Conservation (phyloP, 2,329 filamentous ascomycete genomes). For the Fusarium longipes region DNA sequence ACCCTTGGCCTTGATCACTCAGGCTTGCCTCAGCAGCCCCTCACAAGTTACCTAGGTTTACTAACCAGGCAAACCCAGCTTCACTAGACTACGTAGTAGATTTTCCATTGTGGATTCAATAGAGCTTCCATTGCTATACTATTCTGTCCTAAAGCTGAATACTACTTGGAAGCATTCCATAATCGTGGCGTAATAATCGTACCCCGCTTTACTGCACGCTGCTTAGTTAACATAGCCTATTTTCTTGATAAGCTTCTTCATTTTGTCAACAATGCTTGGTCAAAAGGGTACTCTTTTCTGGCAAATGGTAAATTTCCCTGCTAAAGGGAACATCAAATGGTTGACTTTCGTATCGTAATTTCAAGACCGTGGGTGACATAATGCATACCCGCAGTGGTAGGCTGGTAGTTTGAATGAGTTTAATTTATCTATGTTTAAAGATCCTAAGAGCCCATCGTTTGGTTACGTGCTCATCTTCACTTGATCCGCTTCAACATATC, state of each 20-base stretch:
- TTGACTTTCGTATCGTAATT: background rate
- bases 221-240: conserved; percentile 33
- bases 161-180: conserved; percentile 35
- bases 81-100: background rate
- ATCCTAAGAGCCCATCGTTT: conserved; percentile 31
- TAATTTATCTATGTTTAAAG: conserved; percentile 39
- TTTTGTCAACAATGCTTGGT: conserved; percentile 34
- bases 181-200: conserved; percentile 44
- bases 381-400: too few species aligned
- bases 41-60: conserved; percentile 24
- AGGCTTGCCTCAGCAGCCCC: conserved; percentile 44
- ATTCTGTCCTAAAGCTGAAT: conserved; percentile 15
- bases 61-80: conserved; percentile 16
- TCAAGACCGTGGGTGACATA: too few species aligned
- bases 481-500: conserved; percentile 24
- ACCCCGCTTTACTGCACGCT: conserved; percentile 40
- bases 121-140: conserved; percentile 12
- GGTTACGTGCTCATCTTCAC: conserved; percentile 30
- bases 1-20: conserved; percentile 33
- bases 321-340: too few species aligned
- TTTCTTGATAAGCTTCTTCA: conserved; percentile 39
- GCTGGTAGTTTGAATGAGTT: conserved; percentile 24
- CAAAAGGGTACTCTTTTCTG: background rate
- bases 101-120: conserved; percentile 14
- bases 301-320: too few species aligned